phyloP scores from a whole-genome alignment of 2,329 filamentous ascomycete genomes.

The Cladobotryum protrusum region DNA sequence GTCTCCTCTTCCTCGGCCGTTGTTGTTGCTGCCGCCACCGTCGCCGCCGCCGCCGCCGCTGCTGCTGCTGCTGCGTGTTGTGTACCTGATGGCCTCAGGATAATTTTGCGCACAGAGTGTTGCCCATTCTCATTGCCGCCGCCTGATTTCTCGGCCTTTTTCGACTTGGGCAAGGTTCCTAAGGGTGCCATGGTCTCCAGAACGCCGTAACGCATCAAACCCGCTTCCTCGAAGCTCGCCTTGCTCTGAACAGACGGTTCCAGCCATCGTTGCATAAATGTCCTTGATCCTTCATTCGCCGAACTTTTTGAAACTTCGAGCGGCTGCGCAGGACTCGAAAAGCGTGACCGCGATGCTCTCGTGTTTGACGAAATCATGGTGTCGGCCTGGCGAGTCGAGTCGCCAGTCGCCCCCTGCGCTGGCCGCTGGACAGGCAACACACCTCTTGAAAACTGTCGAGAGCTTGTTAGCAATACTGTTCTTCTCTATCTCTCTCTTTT shows the following conservation, averaged over 20 bases:
- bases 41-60: slow-evolving; percentile 20
- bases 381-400: slow-evolving; percentile 10
- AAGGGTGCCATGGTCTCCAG: slow-evolving; percentile 79
- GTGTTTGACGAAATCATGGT: slow-evolving; percentile 38
- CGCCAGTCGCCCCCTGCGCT: slow-evolving; percentile 14
- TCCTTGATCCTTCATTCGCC: slow-evolving; percentile 34
- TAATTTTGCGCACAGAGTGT: slow-evolving; percentile 36
- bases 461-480: slow-evolving; percentile 15
- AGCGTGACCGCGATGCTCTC: slow-evolving; percentile 49
- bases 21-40: slow-evolving; percentile 15
- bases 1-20: slow-evolving; percentile 17
- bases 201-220: slow-evolving; percentile 67
- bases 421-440: slow-evolving; percentile 20
- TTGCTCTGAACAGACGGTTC: slow-evolving; percentile 53
- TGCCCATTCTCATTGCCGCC: slow-evolving; percentile 20
- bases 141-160: slow-evolving; percentile 28
- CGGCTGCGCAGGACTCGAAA: slow-evolving; percentile 46
- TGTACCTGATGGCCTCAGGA: slow-evolving; percentile 36
- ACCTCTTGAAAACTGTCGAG: slow-evolving; percentile 24
- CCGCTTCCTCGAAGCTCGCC: slow-evolving; percentile 72
- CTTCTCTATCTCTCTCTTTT: too few species aligned
- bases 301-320: slow-evolving; percentile 33
- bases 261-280: slow-evolving; percentile 52
- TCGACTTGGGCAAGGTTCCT: slow-evolving; percentile 60
- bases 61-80: slow-evolving; percentile 14